These are phyloP conservation scores for Metarhizium album DNA, from an alignment of 2,329 filamentous ascomycete species.

Conservation along the genomic window DNA sequence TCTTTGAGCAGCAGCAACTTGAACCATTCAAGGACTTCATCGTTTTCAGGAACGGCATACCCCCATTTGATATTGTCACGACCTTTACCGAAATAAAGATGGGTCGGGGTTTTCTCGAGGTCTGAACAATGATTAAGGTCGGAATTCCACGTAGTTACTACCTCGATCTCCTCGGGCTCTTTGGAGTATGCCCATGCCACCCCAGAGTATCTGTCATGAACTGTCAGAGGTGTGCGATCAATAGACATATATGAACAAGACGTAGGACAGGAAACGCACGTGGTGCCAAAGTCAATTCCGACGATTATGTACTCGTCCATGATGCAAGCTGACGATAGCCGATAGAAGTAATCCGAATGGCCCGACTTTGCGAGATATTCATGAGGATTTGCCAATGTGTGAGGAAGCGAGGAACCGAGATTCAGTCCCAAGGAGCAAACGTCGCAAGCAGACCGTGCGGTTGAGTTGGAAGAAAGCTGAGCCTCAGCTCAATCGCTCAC, in stretches of 20 bases:
- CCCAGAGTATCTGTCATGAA: slow-evolving; percentile 24
- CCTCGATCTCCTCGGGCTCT: slow-evolving; percentile 16
- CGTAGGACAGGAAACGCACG: slow-evolving; percentile 17
- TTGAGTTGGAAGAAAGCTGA: too few relatives aligned
- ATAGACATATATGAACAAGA: too few relatives aligned
- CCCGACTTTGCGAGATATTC: background rate
- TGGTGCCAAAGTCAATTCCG: slow-evolving; percentile 37
- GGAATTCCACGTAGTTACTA: slow-evolving; percentile 21
- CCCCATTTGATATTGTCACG: slow-evolving; percentile 17
- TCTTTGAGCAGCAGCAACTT: slow-evolving; percentile 28
- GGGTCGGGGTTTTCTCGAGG: slow-evolving; percentile 20
- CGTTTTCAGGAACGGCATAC: slow-evolving; percentile 15
- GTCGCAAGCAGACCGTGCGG: too few relatives aligned
- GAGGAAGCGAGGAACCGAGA: too few relatives aligned
- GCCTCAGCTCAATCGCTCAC: too few relatives aligned
- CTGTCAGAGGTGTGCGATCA: slow-evolving; percentile 4
- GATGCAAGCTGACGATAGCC: background rate
- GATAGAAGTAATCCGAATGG: background rate
- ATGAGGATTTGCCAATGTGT: background rate
- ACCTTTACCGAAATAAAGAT: slow-evolving; percentile 11
- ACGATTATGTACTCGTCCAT: slow-evolving; percentile 18
- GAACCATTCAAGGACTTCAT: slow-evolving; percentile 26
- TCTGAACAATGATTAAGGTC: slow-evolving; percentile 15
- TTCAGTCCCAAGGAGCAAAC: too few relatives aligned
- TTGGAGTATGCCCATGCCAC: slow-evolving; percentile 26